Base-by-base conservation (phyloP, 2,329 filamentous ascomycete genomes). In the Metarhizium brunneum region DNA sequence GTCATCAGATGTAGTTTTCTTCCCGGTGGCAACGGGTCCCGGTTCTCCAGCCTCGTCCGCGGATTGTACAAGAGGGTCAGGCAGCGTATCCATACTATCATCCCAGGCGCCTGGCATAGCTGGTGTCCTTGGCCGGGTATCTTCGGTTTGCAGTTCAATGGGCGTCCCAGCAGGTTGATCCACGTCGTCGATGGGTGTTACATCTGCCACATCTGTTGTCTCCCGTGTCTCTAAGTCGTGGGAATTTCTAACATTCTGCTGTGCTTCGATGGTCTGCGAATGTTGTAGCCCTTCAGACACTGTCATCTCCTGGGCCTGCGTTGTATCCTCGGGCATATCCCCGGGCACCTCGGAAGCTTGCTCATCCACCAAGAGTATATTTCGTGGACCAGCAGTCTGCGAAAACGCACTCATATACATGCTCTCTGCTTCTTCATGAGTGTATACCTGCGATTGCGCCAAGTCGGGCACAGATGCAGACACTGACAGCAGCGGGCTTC, bases 391-490 rank as follows among this genome's bases (percentile, higher is more conserved):
- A 38, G 71, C 67, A 2, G 70, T 67, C 30, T 79, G 71, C 2
- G 83, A 86, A 53, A 86, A 80, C 1, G 84, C 84, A 59, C 84
- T 92, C 84, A 91, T 86, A 63, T 94, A 95, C 85, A 95, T 88
- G 67, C 90, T 94, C 65, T 90, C 85, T 0, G 88, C 88, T 59
- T 92, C 88, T 58, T 90, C 87, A 57, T 90, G 87, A 40, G 82
- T 90, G 64, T 88, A 92, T 1, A 91, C 65, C 45, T 82, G 85
- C 5, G 89, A 92, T 59, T 81, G 73, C 3, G 79, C 70, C 20
- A 88, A 71, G 57, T 85, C 82, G 38, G 82, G 76, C 4, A 57
- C 52, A 29, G 62, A 61, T 4, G 56, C 54, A 14, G 45, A 54
- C 14, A 56, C 38, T 18, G 55, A 49, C 30, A 8, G 45, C 6